These are phyloP conservation scores for Patellaria atrata DNA, from an alignment of 495 filamentous ascomycete species.

Conservation along the genomic window DNA sequence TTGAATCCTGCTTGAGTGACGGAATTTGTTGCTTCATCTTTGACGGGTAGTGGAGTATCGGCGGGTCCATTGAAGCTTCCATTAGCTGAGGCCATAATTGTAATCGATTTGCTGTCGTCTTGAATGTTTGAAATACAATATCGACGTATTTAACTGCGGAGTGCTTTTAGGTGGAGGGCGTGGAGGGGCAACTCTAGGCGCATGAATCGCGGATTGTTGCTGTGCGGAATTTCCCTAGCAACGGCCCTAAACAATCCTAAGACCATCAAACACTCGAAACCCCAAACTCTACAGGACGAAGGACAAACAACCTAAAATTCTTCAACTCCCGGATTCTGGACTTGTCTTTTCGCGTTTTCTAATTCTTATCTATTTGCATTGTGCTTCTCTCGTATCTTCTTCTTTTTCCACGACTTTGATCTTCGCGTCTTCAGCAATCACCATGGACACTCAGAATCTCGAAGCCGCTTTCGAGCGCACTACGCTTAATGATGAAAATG, in stretches of 20 bases:
- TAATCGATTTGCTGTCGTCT: too few species aligned
- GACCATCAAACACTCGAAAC: too few species aligned
- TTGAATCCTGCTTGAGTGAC: conserved; percentile 34
- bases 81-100: conserved; percentile 13
- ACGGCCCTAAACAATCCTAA: too few species aligned
- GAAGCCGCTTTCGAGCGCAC: conserved; percentile 29
- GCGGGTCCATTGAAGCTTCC: conserved; percentile 5
- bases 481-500: conserved; percentile 29
- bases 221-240: too few species aligned
- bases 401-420: conserved; percentile 13
- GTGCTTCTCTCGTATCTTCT: too few species aligned
- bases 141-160: too few species aligned
- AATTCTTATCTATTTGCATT: too few species aligned
- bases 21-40: conserved; percentile 7
- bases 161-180: too few species aligned
- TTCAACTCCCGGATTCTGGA: conserved; percentile 3
- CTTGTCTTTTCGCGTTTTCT: conserved; percentile 9
- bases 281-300: conserved; percentile 3
- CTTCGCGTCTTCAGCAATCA: conserved; percentile 8
- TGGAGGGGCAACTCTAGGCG: too few species aligned
- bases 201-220: too few species aligned
- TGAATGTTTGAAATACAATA: too few species aligned
- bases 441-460: conserved; percentile 23
- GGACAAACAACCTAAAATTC: too few species aligned
- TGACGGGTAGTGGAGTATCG: conserved; percentile 12